Percentiles rank a stretch among this genome's conserved stretches.
Evolutionary conservation across 345 rosid genomes (phyloP).

Genomic region (Balakata baccata): DNA sequence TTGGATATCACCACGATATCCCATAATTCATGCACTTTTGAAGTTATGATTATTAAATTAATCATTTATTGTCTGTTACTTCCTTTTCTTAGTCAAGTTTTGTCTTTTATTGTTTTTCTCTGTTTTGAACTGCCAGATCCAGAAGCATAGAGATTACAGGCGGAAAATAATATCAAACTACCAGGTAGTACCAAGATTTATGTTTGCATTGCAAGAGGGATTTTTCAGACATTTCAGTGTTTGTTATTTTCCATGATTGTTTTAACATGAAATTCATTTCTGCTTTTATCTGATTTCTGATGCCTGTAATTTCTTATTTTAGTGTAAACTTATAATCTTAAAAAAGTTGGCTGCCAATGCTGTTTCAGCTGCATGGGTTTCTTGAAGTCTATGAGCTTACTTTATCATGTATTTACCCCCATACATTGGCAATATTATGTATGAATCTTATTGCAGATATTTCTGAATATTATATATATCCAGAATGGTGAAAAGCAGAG

Average conservation of each 20-base stretch:
- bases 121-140: conserved; percentile 18
- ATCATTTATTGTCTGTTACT: not conserved
- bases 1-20: not conserved
- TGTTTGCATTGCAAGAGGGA: not conserved
- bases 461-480: not conserved
- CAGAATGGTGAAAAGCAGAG: not conserved
- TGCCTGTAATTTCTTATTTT: too few species aligned
- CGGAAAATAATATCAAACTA: conserved; percentile 26
- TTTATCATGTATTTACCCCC: not conserved
- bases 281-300: too few species aligned
- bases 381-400: not conserved
- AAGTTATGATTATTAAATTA: not conserved
- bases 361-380: not conserved
- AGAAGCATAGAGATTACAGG: conserved; percentile 30
- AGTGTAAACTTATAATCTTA: too few species aligned
- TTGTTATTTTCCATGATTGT: too few species aligned
- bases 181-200: conserved; percentile 18
- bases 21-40: not conserved
- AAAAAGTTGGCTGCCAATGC: not conserved
- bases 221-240: too few species aligned
- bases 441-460: not conserved
- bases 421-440: not conserved
- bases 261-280: too few species aligned
- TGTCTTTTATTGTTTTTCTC: not conserved
- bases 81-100: not conserved